Base-by-base conservation (phyloP, 169 alveolate genomes). In the Eimeria acervulina region DNA sequence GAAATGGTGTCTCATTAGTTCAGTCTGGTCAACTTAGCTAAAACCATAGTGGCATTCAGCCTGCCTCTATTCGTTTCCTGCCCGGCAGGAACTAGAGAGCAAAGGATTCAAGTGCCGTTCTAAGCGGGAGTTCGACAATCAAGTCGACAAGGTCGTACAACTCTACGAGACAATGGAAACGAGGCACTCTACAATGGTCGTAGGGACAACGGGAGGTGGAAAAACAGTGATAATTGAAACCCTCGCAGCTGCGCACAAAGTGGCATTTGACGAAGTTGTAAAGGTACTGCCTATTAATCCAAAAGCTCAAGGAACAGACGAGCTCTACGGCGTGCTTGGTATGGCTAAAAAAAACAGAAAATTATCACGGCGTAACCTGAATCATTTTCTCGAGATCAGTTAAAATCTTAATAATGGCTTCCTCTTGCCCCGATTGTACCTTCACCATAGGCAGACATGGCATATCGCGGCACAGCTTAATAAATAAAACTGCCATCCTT, bases 141-240 rank as follows among this genome's bases (percentile, higher is more conserved):
- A 98, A 96, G 98, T 98, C 13, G 97, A 98, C 88, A 99, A 99
- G 96, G 99, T 98, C 6, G 97, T 98, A 95, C 98, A 98, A 95
- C 97, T 99, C 95, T 98, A 97, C 96, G 99, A 98, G 97, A 98
- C 99, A 61, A 98, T 99, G 99, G 98, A 98, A 63, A 98, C 99
- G 5, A 95, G 99, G 95, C 99, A 99, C 96, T 97, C 99, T 55
- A 98, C 99, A 28, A 98, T 99, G 99, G 98, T 99, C 78, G 97
- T 96, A 47, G 99, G 99, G 1, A 99, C 99, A 31, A 98, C 99
- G 26, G 99, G 99, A 87, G 98, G 99, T 31, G 99, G 99, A 21
- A 99, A 99, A 96, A 97, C 99, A 40, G 98, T 98, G 52, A 97
- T 98, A 68, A 97, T 98, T 28, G 97, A 98, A 61, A 97, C 98